Evolutionary conservation across 768 basidiomycete genomes (phyloP).

Genomic region (Mycena sanguinolenta): DNA sequence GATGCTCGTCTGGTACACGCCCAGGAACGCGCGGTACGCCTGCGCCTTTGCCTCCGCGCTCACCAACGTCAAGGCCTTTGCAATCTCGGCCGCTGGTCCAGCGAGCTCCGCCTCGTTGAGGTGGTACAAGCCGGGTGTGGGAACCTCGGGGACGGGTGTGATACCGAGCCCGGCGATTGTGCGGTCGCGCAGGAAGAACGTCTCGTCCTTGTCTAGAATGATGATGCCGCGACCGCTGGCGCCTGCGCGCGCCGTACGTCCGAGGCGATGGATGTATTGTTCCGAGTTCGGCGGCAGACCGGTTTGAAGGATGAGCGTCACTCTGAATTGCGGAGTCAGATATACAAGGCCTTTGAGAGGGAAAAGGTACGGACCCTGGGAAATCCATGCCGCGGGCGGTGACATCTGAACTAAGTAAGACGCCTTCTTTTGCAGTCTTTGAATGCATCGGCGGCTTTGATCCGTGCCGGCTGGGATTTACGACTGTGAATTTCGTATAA

Average conservation of each 20-base stretch:
- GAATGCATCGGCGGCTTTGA: conserved; percentile 64
- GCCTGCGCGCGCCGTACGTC: conserved; percentile 83
- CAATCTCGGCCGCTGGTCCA: conserved; percentile 36
- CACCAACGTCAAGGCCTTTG: conserved; percentile 48
- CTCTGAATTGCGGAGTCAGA: conserved; percentile 47
- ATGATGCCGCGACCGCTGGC: conserved; percentile 70
- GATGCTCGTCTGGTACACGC: conserved; percentile 64
- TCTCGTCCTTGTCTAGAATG: conserved; percentile 66
- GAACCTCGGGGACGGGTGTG: conserved; percentile 43
- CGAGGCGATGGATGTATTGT: conserved; percentile 85
- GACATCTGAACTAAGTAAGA: conserved; percentile 69
- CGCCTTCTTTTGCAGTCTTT: conserved; percentile 54
- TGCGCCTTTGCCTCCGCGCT: conserved; percentile 58
- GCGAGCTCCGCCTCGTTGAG: conserved; percentile 31
- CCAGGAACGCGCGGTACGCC: conserved; percentile 68
- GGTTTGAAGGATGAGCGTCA: conserved; percentile 72
- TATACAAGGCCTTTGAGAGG: not conserved
- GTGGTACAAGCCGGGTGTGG: conserved; percentile 33
- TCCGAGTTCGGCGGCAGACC: conserved; percentile 79
- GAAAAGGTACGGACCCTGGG: conserved; percentile 56
- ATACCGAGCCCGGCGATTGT: conserved; percentile 59
- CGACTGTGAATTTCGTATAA: conserved; percentile 71
- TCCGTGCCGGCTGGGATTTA: conserved; percentile 63
- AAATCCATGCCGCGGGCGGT: conserved; percentile 79
- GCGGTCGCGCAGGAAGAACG: conserved; percentile 58